These are phyloP conservation scores for Amphicarpaea edgeworthii DNA, from an alignment of 306 rosid species.

Conservation along the genomic window DNA sequence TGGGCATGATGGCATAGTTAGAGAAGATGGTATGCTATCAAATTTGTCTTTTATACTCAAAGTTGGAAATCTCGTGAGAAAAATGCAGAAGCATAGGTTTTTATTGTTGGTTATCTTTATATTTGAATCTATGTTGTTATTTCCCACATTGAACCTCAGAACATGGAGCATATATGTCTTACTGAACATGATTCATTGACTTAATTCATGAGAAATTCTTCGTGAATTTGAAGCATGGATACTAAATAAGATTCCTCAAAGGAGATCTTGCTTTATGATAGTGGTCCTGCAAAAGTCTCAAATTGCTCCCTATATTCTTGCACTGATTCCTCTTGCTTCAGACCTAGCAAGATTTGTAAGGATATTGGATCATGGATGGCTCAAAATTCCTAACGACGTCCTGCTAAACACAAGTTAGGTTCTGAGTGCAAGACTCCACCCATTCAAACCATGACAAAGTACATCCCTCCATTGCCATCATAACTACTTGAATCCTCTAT, in stretches of 20 bases:
- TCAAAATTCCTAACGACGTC: not conserved
- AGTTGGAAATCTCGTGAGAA: conserved; percentile 27
- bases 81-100: conserved; percentile 23
- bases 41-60: conserved; percentile 23
- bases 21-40: conserved; percentile 84
- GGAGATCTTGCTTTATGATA: not conserved
- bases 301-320: not conserved
- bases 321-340: not conserved
- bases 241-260: not conserved
- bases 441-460: not conserved
- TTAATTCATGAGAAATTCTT: conserved; percentile 32
- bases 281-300: not conserved
- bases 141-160: conserved; percentile 3
- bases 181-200: conserved; percentile 5
- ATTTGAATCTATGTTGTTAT: conserved; percentile 15
- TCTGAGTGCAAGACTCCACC: not conserved
- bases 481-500: not conserved
- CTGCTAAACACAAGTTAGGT: not conserved
- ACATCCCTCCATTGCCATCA: not conserved
- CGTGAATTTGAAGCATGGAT: conserved; percentile 4
- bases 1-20: conserved; percentile 96
- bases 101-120: conserved; percentile 13
- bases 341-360: not conserved
- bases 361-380: not conserved
- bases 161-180: not conserved